phyloP scores from a whole-genome alignment of 2,329 filamentous ascomycete species.

The Plectosphaerella sp. region DNA sequence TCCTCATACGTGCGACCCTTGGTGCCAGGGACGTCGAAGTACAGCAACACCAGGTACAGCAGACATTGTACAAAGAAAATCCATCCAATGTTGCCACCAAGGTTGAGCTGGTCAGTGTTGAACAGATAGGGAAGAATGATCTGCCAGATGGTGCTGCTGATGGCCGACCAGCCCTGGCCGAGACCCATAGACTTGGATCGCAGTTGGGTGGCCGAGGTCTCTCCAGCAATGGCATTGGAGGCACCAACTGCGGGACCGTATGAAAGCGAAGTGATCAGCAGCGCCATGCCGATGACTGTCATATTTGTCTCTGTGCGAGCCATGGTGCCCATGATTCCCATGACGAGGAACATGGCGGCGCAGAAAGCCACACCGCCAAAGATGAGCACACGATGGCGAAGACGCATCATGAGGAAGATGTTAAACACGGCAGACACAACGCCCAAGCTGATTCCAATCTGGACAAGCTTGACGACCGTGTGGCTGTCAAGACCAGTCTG shows the following conservation, averaged over 20 bases:
- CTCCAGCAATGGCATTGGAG: conserved; percentile 10
- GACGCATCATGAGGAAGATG: conserved; percentile 15
- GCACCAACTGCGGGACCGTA: conserved; percentile 16
- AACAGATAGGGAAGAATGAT: conserved; percentile 22
- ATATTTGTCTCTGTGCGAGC: conserved; percentile 9
- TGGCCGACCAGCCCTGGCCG: conserved; percentile 6
- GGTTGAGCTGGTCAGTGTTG: conserved; percentile 23
- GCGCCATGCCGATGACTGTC: conserved; percentile 13
- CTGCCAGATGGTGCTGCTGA: conserved; percentile 10
- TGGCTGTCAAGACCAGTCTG: conserved; percentile 13
- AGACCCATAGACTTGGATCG: conserved; percentile 9
- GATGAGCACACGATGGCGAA: conserved; percentile 15
- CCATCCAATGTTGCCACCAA: conserved; percentile 35
- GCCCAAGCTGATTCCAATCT: conserved; percentile 14
- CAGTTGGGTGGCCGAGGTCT: conserved; percentile 8
- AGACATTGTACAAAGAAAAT: conserved; percentile 28
- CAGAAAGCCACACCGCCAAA: conserved; percentile 13
- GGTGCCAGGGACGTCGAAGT: conserved; percentile 23
- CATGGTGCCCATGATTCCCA: conserved; percentile 15
- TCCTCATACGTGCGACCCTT: conserved; percentile 23
- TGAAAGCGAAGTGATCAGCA: conserved; percentile 13
- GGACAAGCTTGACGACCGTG: conserved; percentile 14
- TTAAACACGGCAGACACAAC: conserved; percentile 13
- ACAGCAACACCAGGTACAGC: conserved; percentile 18
- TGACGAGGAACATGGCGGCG: conserved; percentile 13